Base-by-base conservation (phyloP, 352 stramenopile genomes). In the Phytophthora melonis region DNA sequence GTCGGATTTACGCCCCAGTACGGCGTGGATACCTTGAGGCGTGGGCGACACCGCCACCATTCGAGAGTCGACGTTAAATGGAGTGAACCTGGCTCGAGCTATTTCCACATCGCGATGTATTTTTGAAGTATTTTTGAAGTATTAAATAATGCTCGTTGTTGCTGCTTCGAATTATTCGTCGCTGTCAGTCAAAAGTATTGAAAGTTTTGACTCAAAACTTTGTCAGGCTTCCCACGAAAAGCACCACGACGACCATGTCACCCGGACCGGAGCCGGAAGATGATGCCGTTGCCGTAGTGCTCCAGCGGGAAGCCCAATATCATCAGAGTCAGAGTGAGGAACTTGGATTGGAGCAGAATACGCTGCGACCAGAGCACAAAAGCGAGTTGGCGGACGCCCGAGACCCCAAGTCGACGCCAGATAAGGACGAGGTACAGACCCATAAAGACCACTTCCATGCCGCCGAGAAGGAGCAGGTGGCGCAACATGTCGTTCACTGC, bases 361-460 rank as follows among this genome's bases (percentile, higher is more conserved):
- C 66, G 63, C 54, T 81, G 77, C 0, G 72, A 75, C 57, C 69
- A 81, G 3, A 83, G 60, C 18, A 76, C 58, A 36, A 83, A 83
- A 10, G 66, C 65, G 18, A 83, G 70, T 45, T 83, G 69, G 6
- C 56, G n/a, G 11, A 62, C 10, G 0, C 77, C 69, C 0, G 50
- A 64, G 0, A 83, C 36, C 0, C 39, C 25, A 8, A 77, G 56
- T 5, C 39, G 14, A 3, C 27, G 19, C 2, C 36, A 49, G 8
- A 83, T 66, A 2, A 74, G 45, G 7, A 62, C n/a, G n/a, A 80
- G 49, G 55, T 80, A 83, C 13, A 74, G 4, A 0, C 4, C 32
- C 2, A 77, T 5, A 36, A 79, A 77, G 11, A 70, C 1, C 8
- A 66, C 1, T 18, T 83, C 77, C 4, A 72, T 23, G 5, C 47